Evolutionary conservation across 2,329 filamentous ascomycete species (phyloP).

Genomic region (Metarhizium brunneum): DNA sequence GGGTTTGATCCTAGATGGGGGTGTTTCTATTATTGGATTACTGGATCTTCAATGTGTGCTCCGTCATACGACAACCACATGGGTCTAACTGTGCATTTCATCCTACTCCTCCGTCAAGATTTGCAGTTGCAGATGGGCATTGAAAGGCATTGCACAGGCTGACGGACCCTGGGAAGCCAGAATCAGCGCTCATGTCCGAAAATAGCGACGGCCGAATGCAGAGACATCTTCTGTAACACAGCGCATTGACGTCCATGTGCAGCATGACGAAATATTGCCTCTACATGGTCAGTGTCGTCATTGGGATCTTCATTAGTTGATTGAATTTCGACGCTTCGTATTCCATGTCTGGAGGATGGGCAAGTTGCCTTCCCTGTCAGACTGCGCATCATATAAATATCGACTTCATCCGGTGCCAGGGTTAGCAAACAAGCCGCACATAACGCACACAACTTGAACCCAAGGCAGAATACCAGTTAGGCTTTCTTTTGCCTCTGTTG

Average conservation of each 20-base stretch:
- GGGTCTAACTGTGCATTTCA: neutral
- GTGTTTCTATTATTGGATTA: slow-evolving; percentile 1
- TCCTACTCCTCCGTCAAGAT: neutral
- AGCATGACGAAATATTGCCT: neutral
- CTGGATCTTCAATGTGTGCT: neutral
- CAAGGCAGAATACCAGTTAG: too few species aligned
- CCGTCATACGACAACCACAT: neutral
- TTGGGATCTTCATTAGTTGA: neutral
- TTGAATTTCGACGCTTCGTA: neutral
- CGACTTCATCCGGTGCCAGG: neutral
- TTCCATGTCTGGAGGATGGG: neutral
- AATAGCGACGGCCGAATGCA: neutral
- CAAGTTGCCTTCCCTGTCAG: neutral
- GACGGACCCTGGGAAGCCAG: neutral
- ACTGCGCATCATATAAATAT: neutral
- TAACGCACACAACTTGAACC: neutral
- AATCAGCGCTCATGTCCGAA: neutral
- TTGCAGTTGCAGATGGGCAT: too few species aligned
- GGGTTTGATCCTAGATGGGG: neutral
- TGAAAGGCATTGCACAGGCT: neutral
- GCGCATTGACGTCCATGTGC: neutral
- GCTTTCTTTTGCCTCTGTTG: too few species aligned
- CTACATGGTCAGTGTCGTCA: neutral
- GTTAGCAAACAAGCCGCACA: neutral
- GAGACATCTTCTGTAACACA: neutral